Base-by-base conservation (phyloP, 768 basidiomycete genomes). In the Lentinula aciculospora region DNA sequence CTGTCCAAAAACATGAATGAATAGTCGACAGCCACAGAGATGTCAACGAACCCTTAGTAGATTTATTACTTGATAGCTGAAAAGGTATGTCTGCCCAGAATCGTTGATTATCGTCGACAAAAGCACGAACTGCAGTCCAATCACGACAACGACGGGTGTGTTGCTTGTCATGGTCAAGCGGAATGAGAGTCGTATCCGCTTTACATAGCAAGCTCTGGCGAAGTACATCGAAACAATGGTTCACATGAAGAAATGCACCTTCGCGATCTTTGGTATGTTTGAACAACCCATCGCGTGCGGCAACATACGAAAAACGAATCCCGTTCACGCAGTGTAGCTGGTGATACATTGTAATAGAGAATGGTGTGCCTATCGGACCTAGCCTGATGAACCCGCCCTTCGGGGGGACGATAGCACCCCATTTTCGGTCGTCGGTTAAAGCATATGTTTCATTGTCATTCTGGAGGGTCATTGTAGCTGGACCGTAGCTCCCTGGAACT, bases 241-340 rank as follows among this genome's bases (percentile, higher is more conserved):
- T 61, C 34, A 48, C 60, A 32, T 63, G 62, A 6, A 5, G 57
- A 19, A 63, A 60, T n/a, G 62, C 42, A 1, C 0, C 53, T 27
- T 45, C 51, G 23, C 47, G 60, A 19, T 29, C 34, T 49, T 62
- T 19, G 6, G 23, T 45, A 8, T 54, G 57, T 25, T 56, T 55
- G 57, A 62, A 62, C 9, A 62, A 27, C 34, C 59, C 62, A 5
- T 62, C 62, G 15, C 62, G 62, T 15, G 62, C n/a, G 0, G 51
- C 56, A 44, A 53, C 51, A 50, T 60, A 62, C 10, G 63, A 42
- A 19, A 60, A 60, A 15, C 61, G 59, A 13, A 69, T 57, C 5
- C 54, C 59, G 57, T 67, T 67, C 0, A 72, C 56, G 59, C 72
- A 72, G 53, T 71, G 71, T 27, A 68, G 54, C 58, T 70, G 62